Base-by-base conservation (phyloP, 306 rosid species). In the Amphicarpaea edgeworthii region DNA sequence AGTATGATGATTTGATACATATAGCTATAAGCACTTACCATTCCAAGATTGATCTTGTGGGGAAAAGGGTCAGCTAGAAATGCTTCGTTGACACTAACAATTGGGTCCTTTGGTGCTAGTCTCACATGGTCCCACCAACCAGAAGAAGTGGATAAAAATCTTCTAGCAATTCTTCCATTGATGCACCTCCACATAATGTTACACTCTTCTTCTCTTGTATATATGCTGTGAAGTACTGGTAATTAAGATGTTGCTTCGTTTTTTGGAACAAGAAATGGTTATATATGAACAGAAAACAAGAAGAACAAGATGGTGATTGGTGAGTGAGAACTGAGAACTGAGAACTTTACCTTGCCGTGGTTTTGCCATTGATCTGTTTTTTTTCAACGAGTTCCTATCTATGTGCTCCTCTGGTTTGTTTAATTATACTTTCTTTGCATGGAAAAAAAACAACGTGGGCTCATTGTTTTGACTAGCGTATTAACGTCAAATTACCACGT, bases 21-120 rank as follows among this genome's bases (percentile, higher is more conserved):
- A 21, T 23, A 54, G 10, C 15, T 38, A 24, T 24, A 72, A 72
- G 43, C 45, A 57, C 12, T 85, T 62, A 93, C 97, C 30, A 90
- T 89, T 84, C 91, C 97, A 64, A 90, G 92, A 82, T 93, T 90
- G 86, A 93, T 89, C 85, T 93, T 93, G 55, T 70, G 77, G n/a
- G 92, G 92, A 83, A 78, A 84, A 0, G 93, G 92, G 86, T 93
- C 97, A 47, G 92, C 89, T 40, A 85, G 83, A 82, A 82, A 93
- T 41, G 97, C 93, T 45, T 93, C 93, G 7, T 87, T 86, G 21
- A 87, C 96, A 51, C 88, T 81, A 26, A 87, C 88, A 79, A 90
- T 88, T 38, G 97, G 92, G 77, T 93, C 96, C 79, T 90, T 88
- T 0, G 96, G 83, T 38, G 93, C 91, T 1, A 88, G 83, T 64